These are phyloP conservation scores for Wickerhamomyces bisporus DNA, from an alignment of 805 yeast genomes.

Conservation along the genomic window DNA sequence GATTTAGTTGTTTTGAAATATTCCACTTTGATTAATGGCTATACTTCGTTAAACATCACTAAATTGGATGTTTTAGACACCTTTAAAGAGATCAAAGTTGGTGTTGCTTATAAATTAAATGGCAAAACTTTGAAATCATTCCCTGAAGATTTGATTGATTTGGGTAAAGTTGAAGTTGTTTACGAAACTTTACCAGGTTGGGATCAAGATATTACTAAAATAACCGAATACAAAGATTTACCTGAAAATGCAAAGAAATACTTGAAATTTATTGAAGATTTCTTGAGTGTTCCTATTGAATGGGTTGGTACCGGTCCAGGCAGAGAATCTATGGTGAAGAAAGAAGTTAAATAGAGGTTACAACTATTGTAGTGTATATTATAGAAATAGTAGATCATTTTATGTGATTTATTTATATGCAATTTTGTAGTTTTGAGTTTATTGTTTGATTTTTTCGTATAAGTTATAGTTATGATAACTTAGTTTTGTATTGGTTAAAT, in stretches of 20 bases:
- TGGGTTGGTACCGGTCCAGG: constrained; percentile 99
- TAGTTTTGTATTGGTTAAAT: constrained; percentile 29
- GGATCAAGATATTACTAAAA: constrained; percentile 74
- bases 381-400: background rate
- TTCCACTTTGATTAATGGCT: constrained; percentile 89
- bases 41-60: constrained; percentile 90
- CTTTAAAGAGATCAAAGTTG: constrained; percentile 84
- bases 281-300: constrained; percentile 74
- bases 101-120: constrained; percentile 72
- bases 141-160: constrained; percentile 85
- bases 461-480: constrained; percentile 50
- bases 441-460: constrained; percentile 21
- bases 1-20: constrained; percentile 92
- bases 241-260: constrained; percentile 87
- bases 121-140: constrained; percentile 73
- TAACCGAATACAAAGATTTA: constrained; percentile 66
- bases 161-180: constrained; percentile 88
- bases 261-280: constrained; percentile 81
- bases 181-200: constrained; percentile 94
- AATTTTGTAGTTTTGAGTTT: too few species aligned
- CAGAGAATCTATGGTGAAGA: constrained; percentile 85
- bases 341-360: constrained; percentile 20
- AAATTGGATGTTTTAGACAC: constrained; percentile 93
- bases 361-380: constrained; percentile 3
- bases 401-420: too few species aligned